Conservation (phyloP, 169 alveolate genomes). For the Babesia sp. region DNA sequence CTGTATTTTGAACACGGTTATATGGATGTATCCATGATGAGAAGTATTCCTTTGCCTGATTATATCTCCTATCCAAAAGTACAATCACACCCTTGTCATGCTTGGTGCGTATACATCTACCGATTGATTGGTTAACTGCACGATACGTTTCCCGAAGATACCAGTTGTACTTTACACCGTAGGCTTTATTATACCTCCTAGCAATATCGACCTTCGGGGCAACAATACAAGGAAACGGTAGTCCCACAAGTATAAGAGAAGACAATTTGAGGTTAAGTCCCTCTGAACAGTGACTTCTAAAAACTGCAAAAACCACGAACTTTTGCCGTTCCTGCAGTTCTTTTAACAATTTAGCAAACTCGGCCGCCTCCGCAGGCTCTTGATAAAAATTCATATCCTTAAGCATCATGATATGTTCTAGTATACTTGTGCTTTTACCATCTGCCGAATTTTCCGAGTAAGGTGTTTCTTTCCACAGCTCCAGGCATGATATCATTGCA, state of each 20-base stretch:
- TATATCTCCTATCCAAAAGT: slow-evolving; percentile 87
- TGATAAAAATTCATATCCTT: slow-evolving; percentile 35
- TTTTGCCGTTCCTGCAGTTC: not conserved
- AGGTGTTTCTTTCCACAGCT: slow-evolving; percentile 22
- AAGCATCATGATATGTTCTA: slow-evolving; percentile 15
- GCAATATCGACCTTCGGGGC: slow-evolving; percentile 46
- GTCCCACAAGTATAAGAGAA: slow-evolving; percentile 51
- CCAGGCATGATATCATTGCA: slow-evolving; percentile 26
- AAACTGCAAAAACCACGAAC: slow-evolving; percentile 43
- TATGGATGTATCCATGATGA: slow-evolving; percentile 51
- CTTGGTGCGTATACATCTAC: slow-evolving; percentile 93
- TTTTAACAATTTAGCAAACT: slow-evolving; percentile 19
- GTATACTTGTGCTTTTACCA: not conserved
- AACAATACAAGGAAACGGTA: slow-evolving; percentile 46
- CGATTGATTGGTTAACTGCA: slow-evolving; percentile 93
- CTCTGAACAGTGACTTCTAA: slow-evolving; percentile 53
- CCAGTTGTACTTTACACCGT: slow-evolving; percentile 78
- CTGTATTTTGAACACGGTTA: not conserved
- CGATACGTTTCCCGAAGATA: slow-evolving; percentile 89
- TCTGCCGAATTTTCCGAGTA: not conserved
- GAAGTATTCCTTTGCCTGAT: slow-evolving; percentile 68
- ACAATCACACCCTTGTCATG: slow-evolving; percentile 89
- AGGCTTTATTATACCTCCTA: slow-evolving; percentile 31
- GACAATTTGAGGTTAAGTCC: slow-evolving; percentile 50
- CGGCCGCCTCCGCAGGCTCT: slow-evolving; percentile 47